Conservation (phyloP, 495 filamentous ascomycete genomes). For the Trichoderma asperelloides region DNA sequence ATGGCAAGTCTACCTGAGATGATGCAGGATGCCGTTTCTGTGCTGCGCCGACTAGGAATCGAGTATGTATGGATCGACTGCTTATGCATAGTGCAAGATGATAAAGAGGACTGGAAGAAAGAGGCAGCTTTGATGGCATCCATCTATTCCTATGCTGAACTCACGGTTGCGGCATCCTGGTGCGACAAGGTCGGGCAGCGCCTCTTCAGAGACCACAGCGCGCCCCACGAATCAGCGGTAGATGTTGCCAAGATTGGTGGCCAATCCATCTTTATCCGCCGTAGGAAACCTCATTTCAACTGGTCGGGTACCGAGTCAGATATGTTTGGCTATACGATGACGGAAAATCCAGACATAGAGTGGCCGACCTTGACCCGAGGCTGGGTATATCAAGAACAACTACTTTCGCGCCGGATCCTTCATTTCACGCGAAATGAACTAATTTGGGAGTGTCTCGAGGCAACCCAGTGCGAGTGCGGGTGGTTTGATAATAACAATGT, state of each 20-base stretch:
- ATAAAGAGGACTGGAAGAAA: conserved; percentile 27
- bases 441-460: conserved; percentile 23
- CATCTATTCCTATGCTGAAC: conserved; percentile 30
- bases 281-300: background rate
- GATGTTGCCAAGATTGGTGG: background rate
- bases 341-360: background rate
- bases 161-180: conserved; percentile 24
- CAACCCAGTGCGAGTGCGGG: conserved; percentile 13
- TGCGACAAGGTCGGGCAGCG: background rate
- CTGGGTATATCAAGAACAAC: conserved; percentile 26
- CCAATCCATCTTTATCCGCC: background rate
- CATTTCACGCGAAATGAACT: conserved; percentile 20
- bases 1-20: conserved; percentile 17
- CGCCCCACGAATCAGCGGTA: background rate
- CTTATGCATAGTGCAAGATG: conserved; percentile 37
- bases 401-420: conserved; percentile 19
- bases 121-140: conserved; percentile 31
- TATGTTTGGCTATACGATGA: background rate
- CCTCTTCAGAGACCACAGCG: background rate
- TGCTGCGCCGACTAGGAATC: conserved; percentile 20
- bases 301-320: background rate
- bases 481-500: background rate
- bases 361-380: conserved; percentile 12
- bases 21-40: conserved; percentile 17
- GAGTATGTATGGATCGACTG: conserved; percentile 39